phyloP scores from a whole-genome alignment of 805 yeast species.

The Sungouiozyma ichnusensis region DNA sequence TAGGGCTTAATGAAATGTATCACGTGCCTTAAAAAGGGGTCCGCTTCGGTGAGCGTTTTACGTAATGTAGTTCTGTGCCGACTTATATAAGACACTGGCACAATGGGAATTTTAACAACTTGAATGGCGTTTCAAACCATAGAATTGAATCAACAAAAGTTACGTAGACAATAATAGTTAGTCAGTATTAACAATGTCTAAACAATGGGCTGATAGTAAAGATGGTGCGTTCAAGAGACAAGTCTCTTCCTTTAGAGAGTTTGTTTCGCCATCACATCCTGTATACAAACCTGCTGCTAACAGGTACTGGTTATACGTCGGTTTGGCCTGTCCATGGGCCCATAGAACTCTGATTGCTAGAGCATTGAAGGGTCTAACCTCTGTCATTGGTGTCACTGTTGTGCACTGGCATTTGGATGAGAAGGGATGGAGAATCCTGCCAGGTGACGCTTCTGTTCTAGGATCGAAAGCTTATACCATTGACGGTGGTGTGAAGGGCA shows the following conservation, averaged over 20 bases:
- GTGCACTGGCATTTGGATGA: slow-evolving; percentile 88
- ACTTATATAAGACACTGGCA: background rate
- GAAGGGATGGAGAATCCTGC: slow-evolving; percentile 75
- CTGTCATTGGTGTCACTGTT: slow-evolving; percentile 55
- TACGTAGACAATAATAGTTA: background rate
- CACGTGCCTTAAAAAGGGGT: background rate
- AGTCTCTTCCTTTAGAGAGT: slow-evolving; percentile 51
- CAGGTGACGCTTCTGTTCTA: slow-evolving; percentile 5
- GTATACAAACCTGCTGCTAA: slow-evolving; percentile 62
- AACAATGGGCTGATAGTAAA: slow-evolving; percentile 25
- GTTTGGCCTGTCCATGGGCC: slow-evolving; percentile 93
- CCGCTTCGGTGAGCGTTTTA: too few species aligned
- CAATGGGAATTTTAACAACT: too few species aligned
- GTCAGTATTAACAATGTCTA: slow-evolving; percentile 14
- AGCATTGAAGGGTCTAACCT: slow-evolving; percentile 57
- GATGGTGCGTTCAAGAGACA: slow-evolving; percentile 50
- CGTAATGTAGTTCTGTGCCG: background rate
- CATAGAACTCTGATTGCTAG: slow-evolving; percentile 72
- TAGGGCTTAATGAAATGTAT: too few species aligned
- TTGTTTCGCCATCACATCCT: slow-evolving; percentile 42
- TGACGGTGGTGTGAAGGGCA: slow-evolving; percentile 15
- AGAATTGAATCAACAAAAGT: background rate
- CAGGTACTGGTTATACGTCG: slow-evolving; percentile 81
- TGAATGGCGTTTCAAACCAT: too few species aligned
- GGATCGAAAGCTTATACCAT: slow-evolving; percentile 6